Conservation (phyloP, 2,329 filamentous ascomycete species). For the Trichoderma asperellum region DNA sequence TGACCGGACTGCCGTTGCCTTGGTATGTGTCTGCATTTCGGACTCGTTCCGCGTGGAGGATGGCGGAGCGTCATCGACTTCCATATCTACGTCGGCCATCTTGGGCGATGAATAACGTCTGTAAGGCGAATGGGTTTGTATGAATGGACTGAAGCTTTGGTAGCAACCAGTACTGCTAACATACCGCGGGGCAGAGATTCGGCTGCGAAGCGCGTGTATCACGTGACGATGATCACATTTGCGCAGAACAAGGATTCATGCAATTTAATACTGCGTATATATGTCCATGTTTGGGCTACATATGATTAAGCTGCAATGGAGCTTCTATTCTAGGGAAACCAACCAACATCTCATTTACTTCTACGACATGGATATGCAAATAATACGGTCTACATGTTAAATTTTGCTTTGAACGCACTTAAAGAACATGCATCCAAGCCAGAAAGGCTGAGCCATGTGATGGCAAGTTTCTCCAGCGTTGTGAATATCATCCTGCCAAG, state of each 20-base stretch:
- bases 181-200: constrained; percentile 18
- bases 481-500: neutral
- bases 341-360: neutral
- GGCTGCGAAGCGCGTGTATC: neutral
- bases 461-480: too few relatives aligned
- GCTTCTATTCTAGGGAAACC: neutral
- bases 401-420: neutral
- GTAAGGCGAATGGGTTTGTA: neutral
- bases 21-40: constrained; percentile 72
- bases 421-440: neutral
- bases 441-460: neutral
- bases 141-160: constrained; percentile 3
- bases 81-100: constrained; percentile 64
- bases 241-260: neutral
- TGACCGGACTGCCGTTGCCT: constrained; percentile 79
- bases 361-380: neutral
- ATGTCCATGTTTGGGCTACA: neutral
- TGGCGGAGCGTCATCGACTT: constrained; percentile 52
- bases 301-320: neutral
- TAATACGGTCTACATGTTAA: neutral
- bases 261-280: neutral
- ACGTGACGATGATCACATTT: constrained; percentile 7
- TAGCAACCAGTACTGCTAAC: neutral
- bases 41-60: constrained; percentile 55
- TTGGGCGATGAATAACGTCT: constrained; percentile 14